Evolutionary conservation across 768 basidiomycete species (phyloP).

Genomic region (Trametes cingulata): DNA sequence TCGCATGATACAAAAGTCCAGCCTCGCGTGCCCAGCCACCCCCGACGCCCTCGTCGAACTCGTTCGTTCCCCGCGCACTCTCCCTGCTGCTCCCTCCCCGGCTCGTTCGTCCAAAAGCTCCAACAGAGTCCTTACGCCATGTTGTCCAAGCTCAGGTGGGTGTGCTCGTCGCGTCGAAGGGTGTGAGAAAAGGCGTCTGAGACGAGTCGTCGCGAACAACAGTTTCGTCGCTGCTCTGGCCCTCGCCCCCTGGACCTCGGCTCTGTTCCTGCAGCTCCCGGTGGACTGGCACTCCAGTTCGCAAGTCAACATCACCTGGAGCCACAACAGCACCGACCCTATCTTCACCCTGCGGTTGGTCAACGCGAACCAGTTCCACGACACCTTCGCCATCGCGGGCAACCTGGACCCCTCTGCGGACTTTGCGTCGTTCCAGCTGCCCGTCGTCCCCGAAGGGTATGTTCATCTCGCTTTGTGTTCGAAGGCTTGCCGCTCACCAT

Average conservation of each 20-base stretch:
- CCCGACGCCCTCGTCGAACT: conserved; percentile 16
- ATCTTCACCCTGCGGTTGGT: conserved; percentile 45
- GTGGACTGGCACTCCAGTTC: conserved; percentile 35
- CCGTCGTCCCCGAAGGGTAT: conserved; percentile 49
- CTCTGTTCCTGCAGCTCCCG: conserved; percentile 37
- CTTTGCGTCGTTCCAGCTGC: conserved; percentile 42
- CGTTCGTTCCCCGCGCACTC: conserved; percentile 1
- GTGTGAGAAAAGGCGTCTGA: neutral
- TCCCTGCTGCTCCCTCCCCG: conserved; percentile 9
- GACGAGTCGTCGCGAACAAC: neutral
- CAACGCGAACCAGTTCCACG: conserved; percentile 50
- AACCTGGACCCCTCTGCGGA: conserved; percentile 44
- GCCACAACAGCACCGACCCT: conserved; percentile 43
- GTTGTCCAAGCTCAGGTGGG: conserved; percentile 52
- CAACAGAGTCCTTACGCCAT: conserved; percentile 40
- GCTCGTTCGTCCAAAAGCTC: conserved; percentile 17
- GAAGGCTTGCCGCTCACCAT: neutral
- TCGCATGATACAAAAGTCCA: conserved; percentile 9
- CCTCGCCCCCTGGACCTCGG: conserved; percentile 47
- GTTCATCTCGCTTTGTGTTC: conserved; percentile 23
- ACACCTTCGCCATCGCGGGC: conserved; percentile 55
- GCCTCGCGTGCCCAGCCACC: conserved; percentile 2
- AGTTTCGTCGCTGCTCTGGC: conserved; percentile 49
- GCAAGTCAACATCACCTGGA: conserved; percentile 49
- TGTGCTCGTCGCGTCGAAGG: neutral